These are phyloP conservation scores for Myriangium duriaei DNA, from an alignment of 2,329 filamentous ascomycete genomes.

Conservation along the genomic window DNA sequence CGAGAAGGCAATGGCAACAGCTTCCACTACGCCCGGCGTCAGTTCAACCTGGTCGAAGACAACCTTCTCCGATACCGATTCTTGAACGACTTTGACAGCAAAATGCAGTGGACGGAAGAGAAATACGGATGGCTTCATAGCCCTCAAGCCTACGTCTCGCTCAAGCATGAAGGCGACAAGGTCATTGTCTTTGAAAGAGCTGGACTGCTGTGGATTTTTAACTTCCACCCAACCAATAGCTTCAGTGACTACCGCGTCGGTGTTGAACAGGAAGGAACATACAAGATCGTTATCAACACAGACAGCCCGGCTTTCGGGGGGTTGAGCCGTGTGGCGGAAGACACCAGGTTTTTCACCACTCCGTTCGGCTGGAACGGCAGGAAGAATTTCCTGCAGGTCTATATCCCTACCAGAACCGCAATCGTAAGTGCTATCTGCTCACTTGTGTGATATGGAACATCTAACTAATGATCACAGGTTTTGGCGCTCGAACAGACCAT, in stretches of 20 bases:
- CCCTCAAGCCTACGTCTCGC: conserved; percentile 76
- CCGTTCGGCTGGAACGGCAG: conserved; percentile 80
- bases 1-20: conserved; percentile 52
- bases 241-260: conserved; percentile 90
- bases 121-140: conserved; percentile 86
- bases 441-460: neutral
- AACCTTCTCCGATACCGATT: conserved; percentile 73
- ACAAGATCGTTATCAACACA: conserved; percentile 72
- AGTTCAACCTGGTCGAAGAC: conserved; percentile 88
- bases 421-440: conserved; percentile 45
- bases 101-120: conserved; percentile 78
- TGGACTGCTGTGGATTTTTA: conserved; percentile 86
- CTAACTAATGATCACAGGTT: conserved; percentile 10
- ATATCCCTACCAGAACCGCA: conserved; percentile 72
- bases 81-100: conserved; percentile 84
- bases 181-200: conserved; percentile 90
- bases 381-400: conserved; percentile 84
- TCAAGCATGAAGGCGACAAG: conserved; percentile 91
- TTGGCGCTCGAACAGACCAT: conserved; percentile 22
- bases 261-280: conserved; percentile 72
- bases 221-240: conserved; percentile 76
- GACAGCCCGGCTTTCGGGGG: conserved; percentile 71
- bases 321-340: conserved; percentile 60
- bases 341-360: conserved; percentile 85
- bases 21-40: conserved; percentile 46